These are phyloP conservation scores for Carex parvula DNA, from an alignment of 176 grass and related monocot species.

Conservation along the genomic window DNA sequence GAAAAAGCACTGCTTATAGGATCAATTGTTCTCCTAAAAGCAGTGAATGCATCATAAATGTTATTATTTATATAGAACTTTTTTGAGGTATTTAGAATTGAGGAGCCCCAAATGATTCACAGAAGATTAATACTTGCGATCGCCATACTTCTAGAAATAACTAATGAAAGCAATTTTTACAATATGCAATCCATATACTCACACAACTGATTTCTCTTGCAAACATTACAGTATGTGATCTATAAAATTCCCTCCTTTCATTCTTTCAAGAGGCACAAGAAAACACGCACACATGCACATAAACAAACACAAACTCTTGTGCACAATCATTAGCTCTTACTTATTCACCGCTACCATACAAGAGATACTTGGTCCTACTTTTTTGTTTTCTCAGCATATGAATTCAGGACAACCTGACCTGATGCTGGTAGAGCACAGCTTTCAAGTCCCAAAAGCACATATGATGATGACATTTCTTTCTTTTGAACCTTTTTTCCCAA, in stretches of 20 bases:
- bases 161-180: background rate
- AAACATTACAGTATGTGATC: background rate
- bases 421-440: background rate
- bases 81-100: background rate
- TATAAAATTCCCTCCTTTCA: background rate
- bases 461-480: constrained; percentile 4
- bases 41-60: background rate
- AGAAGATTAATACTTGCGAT: background rate
- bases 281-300: background rate
- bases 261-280: background rate
- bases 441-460: background rate
- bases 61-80: background rate
- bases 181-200: background rate
- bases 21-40: background rate
- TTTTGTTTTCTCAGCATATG: background rate
- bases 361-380: background rate
- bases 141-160: background rate
- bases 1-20: background rate
- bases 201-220: background rate
- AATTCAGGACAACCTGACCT: background rate
- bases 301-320: background rate
- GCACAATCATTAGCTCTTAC: background rate
- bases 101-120: background rate
- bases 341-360: background rate
- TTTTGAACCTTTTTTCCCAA: background rate